phyloP scores from a whole-genome alignment of 2,329 filamentous ascomycete genomes.

The Aspergillus felis region DNA sequence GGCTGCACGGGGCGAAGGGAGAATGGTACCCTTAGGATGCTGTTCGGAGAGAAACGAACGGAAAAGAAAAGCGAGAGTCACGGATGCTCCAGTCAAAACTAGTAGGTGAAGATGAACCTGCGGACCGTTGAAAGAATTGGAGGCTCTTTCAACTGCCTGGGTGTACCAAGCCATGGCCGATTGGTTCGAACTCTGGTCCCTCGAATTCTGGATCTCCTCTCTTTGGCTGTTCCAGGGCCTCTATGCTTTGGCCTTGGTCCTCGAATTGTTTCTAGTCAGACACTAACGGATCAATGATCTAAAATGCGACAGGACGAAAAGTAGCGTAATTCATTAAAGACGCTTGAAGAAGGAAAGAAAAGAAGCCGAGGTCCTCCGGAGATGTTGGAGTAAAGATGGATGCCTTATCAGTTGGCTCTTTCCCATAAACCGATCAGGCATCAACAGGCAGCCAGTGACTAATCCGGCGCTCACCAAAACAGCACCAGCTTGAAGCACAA shows the following conservation, averaged over 20 bases:
- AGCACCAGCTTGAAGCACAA: not conserved
- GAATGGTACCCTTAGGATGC: conserved; percentile 12
- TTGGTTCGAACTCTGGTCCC: not conserved
- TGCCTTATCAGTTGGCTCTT: not conserved
- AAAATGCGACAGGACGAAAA: not conserved
- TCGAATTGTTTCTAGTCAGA: not conserved
- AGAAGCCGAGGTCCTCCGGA: not conserved
- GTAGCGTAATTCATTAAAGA: not conserved
- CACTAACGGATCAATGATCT: not conserved
- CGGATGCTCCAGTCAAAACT: conserved; percentile 33
- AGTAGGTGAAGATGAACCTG: conserved; percentile 30
- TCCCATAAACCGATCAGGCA: not conserved
- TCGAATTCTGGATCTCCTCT: not conserved
- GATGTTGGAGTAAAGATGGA: not conserved
- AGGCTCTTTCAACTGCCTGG: conserved; percentile 32
- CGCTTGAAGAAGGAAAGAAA: not conserved
- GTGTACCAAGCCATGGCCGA: conserved; percentile 31
- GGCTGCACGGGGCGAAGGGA: conserved; percentile 35
- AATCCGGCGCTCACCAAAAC: not conserved
- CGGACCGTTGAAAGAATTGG: conserved; percentile 27
- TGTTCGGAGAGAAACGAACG: conserved; percentile 23
- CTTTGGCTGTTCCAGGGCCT: not conserved
- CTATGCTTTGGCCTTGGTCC: not conserved
- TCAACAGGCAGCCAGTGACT: not conserved
- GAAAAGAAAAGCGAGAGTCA: conserved; percentile 31